Evolutionary conservation across 2,329 filamentous ascomycete species (phyloP).

Genomic region (Calonectria pseudoreteaudii): DNA sequence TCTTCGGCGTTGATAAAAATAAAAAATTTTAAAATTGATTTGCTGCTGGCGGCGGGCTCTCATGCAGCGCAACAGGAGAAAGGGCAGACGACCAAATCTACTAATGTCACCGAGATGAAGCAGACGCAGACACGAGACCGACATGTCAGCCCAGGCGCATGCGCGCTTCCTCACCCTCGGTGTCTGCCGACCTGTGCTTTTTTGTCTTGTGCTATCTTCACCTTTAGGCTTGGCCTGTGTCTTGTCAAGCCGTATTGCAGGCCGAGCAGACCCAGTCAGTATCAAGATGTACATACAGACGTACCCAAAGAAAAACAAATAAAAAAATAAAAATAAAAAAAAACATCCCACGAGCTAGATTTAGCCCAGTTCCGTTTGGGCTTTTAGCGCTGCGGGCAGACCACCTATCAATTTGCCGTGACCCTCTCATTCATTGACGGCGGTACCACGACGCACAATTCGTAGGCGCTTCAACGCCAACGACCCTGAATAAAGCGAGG

Average conservation of each 20-base stretch:
- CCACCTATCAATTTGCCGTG: conserved; percentile 39
- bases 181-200: conserved; percentile 16
- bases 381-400: conserved; percentile 37
- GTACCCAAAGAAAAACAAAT: neutral
- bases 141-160: conserved; percentile 8
- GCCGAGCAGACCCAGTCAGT: conserved; percentile 24
- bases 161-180: conserved; percentile 21
- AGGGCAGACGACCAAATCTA: neutral
- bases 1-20: conserved; percentile 19
- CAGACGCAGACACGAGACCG: conserved; percentile 13
- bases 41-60: neutral
- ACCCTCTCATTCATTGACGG: conserved; percentile 20
- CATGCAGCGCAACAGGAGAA: conserved; percentile 12
- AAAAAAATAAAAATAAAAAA: neutral
- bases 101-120: conserved; percentile 4
- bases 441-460: conserved; percentile 20
- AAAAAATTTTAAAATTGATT: conserved; percentile 17
- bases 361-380: conserved; percentile 12
- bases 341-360: neutral
- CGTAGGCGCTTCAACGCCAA: neutral
- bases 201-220: neutral
- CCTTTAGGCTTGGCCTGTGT: neutral
- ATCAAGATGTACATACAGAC: neutral
- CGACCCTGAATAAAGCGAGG: neutral
- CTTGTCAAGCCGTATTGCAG: conserved; percentile 10